A percentile compares a stretch with the other conserved stretches of the same genome.
Evolutionary conservation across 768 basidiomycete genomes (phyloP).

Genomic region (Mycena sanguinolenta): DNA sequence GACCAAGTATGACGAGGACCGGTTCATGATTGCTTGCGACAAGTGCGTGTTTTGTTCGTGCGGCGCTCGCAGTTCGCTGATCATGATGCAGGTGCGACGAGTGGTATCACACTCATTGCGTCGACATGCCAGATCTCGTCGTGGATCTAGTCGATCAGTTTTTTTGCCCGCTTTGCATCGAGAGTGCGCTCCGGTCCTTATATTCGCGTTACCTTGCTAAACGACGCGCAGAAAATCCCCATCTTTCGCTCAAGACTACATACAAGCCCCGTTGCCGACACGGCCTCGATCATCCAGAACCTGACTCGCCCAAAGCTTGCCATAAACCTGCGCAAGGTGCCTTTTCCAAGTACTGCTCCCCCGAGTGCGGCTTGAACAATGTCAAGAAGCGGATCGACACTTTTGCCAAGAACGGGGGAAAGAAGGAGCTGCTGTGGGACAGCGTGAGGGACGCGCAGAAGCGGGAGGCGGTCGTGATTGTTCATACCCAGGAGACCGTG

Average conservation of each 20-base stretch:
- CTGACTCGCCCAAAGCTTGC: conserved; percentile 76
- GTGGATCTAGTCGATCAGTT: conserved; percentile 94
- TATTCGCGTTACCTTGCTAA: background rate
- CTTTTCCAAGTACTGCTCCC: conserved; percentile 93
- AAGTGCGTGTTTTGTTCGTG: conserved; percentile 63
- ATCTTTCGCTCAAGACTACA: conserved; percentile 75
- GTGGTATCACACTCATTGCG: conserved; percentile 93
- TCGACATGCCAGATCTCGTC: conserved; percentile 83
- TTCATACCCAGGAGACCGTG: conserved; percentile 50
- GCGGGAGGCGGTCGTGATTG: conserved; percentile 76
- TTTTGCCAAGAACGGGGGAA: conserved; percentile 74
- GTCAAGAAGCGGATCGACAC: conserved; percentile 74
- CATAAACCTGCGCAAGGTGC: conserved; percentile 84
- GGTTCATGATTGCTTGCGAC: conserved; percentile 95
- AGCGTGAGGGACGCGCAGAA: conserved; percentile 77
- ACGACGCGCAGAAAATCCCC: conserved; percentile 63
- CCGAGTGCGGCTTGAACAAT: conserved; percentile 85
- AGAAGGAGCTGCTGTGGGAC: conserved; percentile 78
- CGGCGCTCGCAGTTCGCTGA: conserved; percentile 14
- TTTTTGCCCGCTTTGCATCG: conserved; percentile 85
- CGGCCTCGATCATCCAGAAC: conserved; percentile 74
- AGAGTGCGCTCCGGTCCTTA: conserved; percentile 66
- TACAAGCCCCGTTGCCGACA: conserved; percentile 86
- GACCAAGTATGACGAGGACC: conserved; percentile 88
- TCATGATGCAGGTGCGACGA: conserved; percentile 83